Evolutionary conservation across 441 rosid species (phyloP).

Genomic region (Jatropha podagrica): DNA sequence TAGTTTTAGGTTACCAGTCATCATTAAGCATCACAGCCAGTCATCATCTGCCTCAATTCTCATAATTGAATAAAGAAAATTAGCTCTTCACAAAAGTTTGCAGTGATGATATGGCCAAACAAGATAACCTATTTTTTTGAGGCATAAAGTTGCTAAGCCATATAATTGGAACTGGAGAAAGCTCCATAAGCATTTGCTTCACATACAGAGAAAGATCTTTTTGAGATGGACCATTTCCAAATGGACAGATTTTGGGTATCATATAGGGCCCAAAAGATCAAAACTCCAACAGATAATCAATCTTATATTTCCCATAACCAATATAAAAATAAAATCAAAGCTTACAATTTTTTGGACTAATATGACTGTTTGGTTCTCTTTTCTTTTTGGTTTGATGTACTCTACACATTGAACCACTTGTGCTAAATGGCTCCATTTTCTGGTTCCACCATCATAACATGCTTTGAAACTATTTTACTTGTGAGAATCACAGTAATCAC

Average conservation of each 20-base stretch:
- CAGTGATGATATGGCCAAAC: conserved; percentile 14
- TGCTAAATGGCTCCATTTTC: conserved; percentile 24
- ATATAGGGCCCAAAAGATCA: conserved; percentile 11
- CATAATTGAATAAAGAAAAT: too few relatives aligned
- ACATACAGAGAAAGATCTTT: too few relatives aligned
- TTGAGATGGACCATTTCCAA: conserved; percentile 20
- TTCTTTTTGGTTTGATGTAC: neutral
- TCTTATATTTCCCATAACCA: neutral
- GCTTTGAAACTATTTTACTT: neutral
- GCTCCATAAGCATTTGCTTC: neutral
- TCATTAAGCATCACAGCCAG: too few relatives aligned
- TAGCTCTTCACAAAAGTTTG: too few relatives aligned
- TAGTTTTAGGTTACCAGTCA: too few relatives aligned
- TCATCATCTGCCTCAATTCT: too few relatives aligned
- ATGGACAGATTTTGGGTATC: conserved; percentile 10
- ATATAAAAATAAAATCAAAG: neutral
- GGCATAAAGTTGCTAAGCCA: conserved; percentile 13
- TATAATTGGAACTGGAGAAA: conserved; percentile 13
- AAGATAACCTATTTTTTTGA: conserved; percentile 15
- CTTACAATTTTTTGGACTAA: neutral
- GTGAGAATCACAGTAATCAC: neutral
- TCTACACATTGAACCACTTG: conserved; percentile 21
- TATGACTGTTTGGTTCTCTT: neutral
- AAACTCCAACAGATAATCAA: neutral
- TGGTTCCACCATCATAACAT: conserved; percentile 28